phyloP scores from a whole-genome alignment of 2,329 filamentous ascomycete species.

The Aspergillus pseudonomiae region DNA sequence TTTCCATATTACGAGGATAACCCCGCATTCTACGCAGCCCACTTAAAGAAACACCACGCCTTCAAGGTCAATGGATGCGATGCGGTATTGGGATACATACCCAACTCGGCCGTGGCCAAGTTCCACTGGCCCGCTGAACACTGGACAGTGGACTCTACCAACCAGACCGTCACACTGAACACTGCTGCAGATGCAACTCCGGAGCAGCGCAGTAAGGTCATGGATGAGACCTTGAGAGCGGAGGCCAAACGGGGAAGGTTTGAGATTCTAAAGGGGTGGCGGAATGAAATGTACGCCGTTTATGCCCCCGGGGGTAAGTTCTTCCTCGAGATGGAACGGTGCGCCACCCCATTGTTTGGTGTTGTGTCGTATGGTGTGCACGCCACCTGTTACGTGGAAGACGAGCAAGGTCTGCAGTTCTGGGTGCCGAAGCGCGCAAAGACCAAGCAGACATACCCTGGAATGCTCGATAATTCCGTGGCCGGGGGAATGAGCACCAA shows the following conservation, averaged over 20 bases:
- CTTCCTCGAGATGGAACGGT: conserved; percentile 76
- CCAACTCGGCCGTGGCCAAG: conserved; percentile 49
- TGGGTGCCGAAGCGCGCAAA: conserved; percentile 81
- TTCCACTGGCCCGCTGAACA: conserved; percentile 57
- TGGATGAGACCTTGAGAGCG: conserved; percentile 62
- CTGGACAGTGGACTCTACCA: conserved; percentile 62
- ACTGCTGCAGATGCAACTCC: conserved; percentile 60
- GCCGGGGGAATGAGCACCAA: conserved; percentile 82
- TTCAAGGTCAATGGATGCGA: conserved; percentile 70
- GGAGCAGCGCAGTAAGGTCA: conserved; percentile 61
- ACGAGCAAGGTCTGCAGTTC: conserved; percentile 65
- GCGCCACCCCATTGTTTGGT: conserved; percentile 73
- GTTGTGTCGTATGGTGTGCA: conserved; percentile 79
- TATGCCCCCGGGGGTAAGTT: conserved; percentile 63
- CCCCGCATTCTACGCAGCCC: conserved; percentile 57
- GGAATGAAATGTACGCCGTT: conserved; percentile 78
- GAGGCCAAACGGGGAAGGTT: conserved; percentile 76
- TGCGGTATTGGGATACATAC: conserved; percentile 64
- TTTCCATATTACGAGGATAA: conserved; percentile 75
- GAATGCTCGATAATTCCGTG: conserved; percentile 95
- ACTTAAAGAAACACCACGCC: conserved; percentile 59
- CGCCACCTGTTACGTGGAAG: conserved; percentile 71
- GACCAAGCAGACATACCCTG: conserved; percentile 82
- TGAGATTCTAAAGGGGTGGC: conserved; percentile 74
- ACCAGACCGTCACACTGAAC: conserved; percentile 65